Evolutionary conservation across 2,329 filamentous ascomycete species (phyloP), one percentile per base, ranked within the genome.

Genomic region (Pezicula radicicola): DNA sequence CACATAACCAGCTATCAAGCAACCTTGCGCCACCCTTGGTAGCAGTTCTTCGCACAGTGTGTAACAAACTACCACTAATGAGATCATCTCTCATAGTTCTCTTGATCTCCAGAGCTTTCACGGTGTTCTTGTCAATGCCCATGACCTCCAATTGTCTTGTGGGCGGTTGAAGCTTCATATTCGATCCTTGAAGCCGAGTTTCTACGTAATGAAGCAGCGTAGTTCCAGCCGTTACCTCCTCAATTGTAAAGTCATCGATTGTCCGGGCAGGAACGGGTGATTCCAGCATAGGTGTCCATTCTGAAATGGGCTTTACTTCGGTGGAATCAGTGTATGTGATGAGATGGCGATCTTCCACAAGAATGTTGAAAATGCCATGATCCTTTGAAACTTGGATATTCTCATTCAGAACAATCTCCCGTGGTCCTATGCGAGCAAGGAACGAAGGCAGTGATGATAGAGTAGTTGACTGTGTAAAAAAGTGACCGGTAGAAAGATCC

Each of bases 401-500:
- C 60, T 87, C 76, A 61, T 91, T 85, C 2, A 97, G 75, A 3
- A 99, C 80, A 47, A 97, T 85, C 67, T 99, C 94, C 42, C 87
- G 81, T 1, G 94, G 91, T 16, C 84, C 83, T 56, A 97, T 87
- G 25, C 93, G 85, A 27, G 92, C 88, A 47, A 97, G 75, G 18
- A 88, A 84, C 9, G 92, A 91, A n/a, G 89, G 78, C 4, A 99
- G 73, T 50, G 85, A 84, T 46, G 81, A 75, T 7, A 92, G 70
- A 18, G 85, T 85, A 0, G 88, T 86, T 16, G 75, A 76, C 65
- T 97, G 91, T 0, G 91, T 96, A 63, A 85, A 91, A 70, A 99
- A 99, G 62, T 93, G 89, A 13, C 94, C 94, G 3, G 94, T 99
- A 8, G 94, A 97, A 25, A 97, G 73, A 70, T 99, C 94, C 44